Conservation (phyloP, 2,329 filamentous ascomycete genomes). For the Amesomyces nigricolor region DNA sequence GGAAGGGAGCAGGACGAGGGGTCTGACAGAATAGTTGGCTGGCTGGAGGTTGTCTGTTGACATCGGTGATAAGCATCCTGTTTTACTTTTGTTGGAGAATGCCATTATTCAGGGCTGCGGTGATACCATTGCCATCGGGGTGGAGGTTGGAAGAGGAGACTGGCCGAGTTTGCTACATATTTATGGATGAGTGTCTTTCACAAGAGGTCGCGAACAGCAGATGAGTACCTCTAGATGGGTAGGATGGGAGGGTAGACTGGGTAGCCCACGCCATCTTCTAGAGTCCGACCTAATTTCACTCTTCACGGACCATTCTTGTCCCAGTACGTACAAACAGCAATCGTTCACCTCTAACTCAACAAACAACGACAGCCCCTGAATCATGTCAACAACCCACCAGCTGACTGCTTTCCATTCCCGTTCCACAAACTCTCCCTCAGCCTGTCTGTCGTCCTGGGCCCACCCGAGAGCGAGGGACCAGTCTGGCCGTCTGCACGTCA, state of each 20-base stretch:
- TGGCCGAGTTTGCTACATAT: neutral
- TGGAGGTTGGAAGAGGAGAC: neutral
- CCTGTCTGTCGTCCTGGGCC: no score
- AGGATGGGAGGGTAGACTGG: slow-evolving; percentile 6
- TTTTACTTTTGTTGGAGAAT: slow-evolving; percentile 1
- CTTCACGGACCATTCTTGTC: neutral
- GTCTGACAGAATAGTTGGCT: neutral
- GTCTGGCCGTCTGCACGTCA: neutral
- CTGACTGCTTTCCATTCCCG: neutral
- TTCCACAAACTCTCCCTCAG: neutral
- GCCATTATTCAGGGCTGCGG: slow-evolving; percentile 6
- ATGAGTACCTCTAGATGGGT: slow-evolving; percentile 1
- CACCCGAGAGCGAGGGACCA: no score
- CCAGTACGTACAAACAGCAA: no score
- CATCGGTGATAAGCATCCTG: neutral
- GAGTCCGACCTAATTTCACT: neutral
- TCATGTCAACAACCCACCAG: no score
- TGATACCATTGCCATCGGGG: slow-evolving; percentile 13
- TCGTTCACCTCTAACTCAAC: no score
- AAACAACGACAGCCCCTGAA: no score
- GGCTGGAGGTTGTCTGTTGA: neutral
- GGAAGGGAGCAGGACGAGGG: neutral
- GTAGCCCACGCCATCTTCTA: slow-evolving; percentile 5
- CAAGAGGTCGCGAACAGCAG: neutral
- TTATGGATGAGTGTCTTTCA: neutral